Conservation (phyloP, 1,284 basidiomycete genomes). For the Tilletia indica region DNA sequence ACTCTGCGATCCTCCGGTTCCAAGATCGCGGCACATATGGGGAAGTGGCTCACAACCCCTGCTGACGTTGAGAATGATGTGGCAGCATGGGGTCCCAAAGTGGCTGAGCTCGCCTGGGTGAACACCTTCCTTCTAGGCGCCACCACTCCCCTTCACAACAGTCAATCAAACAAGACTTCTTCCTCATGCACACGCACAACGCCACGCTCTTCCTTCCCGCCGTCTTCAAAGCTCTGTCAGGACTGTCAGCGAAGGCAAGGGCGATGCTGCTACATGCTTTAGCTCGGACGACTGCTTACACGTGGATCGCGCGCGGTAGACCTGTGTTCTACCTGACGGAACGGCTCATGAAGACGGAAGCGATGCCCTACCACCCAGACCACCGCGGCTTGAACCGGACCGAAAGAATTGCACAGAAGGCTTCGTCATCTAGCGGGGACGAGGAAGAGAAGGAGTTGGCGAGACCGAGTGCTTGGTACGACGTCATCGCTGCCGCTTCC, state of each 20-base stretch:
- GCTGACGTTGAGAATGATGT: background rate
- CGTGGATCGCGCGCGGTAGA: constrained; percentile 29
- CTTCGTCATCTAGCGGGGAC: background rate
- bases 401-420: background rate
- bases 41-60: background rate
- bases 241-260: background rate
- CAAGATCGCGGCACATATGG: background rate
- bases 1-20: background rate
- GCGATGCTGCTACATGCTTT: constrained; percentile 21
- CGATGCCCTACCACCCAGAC: background rate
- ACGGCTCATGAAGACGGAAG: background rate
- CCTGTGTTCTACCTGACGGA: constrained; percentile 20
- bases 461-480: constrained; percentile 18
- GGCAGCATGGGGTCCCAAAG: background rate
- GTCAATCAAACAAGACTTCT: constrained; percentile 33
- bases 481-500: constrained; percentile 7
- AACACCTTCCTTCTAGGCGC: constrained; percentile 27
- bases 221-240: constrained; percentile 2
- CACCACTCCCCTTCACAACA: constrained; percentile 19
- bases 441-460: background rate
- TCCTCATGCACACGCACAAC: constrained; percentile 39
- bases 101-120: constrained; percentile 26
- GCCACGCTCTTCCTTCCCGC: constrained; percentile 30
- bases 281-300: constrained; percentile 23
- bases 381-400: background rate